Evolutionary conservation across 768 basidiomycete genomes (phyloP).

Genomic region (Gymnopilus junonius): DNA sequence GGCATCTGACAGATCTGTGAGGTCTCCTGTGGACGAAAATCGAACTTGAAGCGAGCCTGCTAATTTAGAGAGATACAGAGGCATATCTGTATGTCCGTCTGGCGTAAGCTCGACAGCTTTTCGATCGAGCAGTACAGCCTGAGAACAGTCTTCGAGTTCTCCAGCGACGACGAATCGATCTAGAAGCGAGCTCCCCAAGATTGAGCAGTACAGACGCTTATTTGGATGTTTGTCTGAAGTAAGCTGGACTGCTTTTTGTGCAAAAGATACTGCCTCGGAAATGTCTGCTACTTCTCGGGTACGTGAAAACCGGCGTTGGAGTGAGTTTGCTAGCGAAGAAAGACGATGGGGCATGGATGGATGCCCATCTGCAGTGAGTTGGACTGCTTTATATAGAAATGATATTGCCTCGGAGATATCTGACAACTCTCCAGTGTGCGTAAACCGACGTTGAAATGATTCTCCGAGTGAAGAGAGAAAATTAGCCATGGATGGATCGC

Average conservation of each 20-base stretch:
- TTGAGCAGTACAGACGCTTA: not conserved
- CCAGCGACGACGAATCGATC: not conserved
- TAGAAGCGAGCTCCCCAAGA: slow-evolving; percentile 7
- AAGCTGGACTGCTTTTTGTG: not conserved
- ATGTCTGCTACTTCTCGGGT: not conserved
- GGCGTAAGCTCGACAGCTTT: not conserved
- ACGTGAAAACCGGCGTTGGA: not conserved
- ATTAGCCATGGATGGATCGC: not conserved
- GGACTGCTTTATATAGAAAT: not conserved
- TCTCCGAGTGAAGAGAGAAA: not conserved
- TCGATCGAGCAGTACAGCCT: not conserved
- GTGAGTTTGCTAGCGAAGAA: not conserved
- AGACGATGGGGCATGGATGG: not conserved
- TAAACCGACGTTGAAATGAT: not conserved
- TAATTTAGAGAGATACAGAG: not conserved
- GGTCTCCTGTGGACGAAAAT: not conserved
- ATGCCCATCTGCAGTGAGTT: not conserved
- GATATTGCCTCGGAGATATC: not conserved
- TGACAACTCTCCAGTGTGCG: not conserved
- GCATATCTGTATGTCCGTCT: not conserved
- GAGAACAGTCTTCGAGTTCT: not conserved
- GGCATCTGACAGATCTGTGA: not conserved
- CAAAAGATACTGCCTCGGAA: not conserved
- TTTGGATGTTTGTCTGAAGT: not conserved
- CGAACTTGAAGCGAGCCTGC: not conserved